phyloP scores from a whole-genome alignment of 208 protist genomes.

The Crithidia fasciculata region DNA sequence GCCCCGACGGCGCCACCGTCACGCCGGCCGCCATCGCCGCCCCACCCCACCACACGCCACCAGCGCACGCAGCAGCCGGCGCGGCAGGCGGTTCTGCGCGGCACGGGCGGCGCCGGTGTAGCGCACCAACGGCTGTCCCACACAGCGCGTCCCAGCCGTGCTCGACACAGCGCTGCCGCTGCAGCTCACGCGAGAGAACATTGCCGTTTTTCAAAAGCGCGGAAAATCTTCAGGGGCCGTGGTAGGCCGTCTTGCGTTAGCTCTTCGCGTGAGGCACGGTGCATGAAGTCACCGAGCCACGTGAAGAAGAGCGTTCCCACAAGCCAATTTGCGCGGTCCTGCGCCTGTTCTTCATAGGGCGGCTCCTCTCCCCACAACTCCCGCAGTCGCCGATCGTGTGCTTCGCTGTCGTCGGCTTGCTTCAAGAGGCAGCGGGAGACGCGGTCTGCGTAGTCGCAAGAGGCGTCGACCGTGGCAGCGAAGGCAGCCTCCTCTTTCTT shows the following conservation, averaged over 20 bases:
- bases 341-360: slow-evolving; percentile 34
- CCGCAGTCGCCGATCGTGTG: too few species aligned
- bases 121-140: background rate
- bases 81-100: background rate
- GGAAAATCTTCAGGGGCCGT: slow-evolving; percentile 23
- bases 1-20: background rate
- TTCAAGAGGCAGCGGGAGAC: too few species aligned
- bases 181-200: slow-evolving; percentile 23
- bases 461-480: too few species aligned
- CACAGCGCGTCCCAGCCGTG: background rate
- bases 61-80: background rate
- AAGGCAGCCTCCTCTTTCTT: too few species aligned
- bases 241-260: slow-evolving; percentile 34
- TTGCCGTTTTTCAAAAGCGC: slow-evolving; percentile 33
- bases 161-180: slow-evolving; percentile 22
- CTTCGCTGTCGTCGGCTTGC: too few species aligned
- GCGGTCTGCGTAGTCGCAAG: too few species aligned
- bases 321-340: slow-evolving; percentile 30
- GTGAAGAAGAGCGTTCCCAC: slow-evolving; percentile 38
- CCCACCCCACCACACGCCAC: background rate
- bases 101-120: slow-evolving; percentile 3
- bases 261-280: slow-evolving; percentile 34
- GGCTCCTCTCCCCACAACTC: slow-evolving; percentile 15
- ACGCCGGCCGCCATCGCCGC: background rate
- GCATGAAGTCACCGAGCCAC: slow-evolving; percentile 44